phyloP scores from a whole-genome alignment of 371 early-diverging fungal species.

The Dentiscutata heterogama region DNA sequence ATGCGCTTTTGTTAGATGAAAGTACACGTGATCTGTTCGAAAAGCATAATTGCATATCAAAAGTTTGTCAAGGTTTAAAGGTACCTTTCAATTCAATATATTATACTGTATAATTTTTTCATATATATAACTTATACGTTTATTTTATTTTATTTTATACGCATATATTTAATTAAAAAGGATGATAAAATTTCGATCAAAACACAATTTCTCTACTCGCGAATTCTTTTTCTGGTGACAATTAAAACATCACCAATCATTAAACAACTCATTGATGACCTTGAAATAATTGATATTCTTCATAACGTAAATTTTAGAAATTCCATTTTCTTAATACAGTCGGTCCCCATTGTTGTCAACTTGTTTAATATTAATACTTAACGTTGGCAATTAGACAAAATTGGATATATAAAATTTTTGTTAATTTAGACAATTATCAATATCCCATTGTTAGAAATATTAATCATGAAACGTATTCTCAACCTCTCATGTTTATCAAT shows the following conservation, averaged over 20 bases:
- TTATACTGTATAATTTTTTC: background rate
- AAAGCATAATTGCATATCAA: slow-evolving; percentile 53
- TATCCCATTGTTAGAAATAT: too few relatives aligned
- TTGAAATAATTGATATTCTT: slow-evolving; percentile 56
- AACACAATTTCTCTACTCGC: slow-evolving; percentile 65
- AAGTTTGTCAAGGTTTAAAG: slow-evolving; percentile 54
- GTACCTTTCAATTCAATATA: background rate
- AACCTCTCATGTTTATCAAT: too few relatives aligned
- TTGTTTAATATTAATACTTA: background rate
- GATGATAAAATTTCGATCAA: slow-evolving; percentile 56
- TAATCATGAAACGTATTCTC: too few relatives aligned
- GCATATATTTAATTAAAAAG: slow-evolving; percentile 31
- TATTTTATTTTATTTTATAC: background rate
- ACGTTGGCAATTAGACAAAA: background rate
- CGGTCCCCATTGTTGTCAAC: background rate
- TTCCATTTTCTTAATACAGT: background rate
- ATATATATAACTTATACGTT: background rate
- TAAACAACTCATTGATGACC: slow-evolving; percentile 54
- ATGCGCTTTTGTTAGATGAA: slow-evolving; percentile 62
- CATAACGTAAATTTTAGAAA: slow-evolving; percentile 54
- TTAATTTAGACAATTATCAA: too few relatives aligned
- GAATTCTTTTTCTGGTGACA: slow-evolving; percentile 69
- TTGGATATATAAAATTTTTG: too few relatives aligned
- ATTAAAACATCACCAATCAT: slow-evolving; percentile 60
- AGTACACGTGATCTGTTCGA: slow-evolving; percentile 59